A percentile compares a stretch with the other conserved stretches of the same genome.
phyloP scores from a whole-genome alignment of 169 alveolate genomes.

The Eimeria praecox region DNA sequence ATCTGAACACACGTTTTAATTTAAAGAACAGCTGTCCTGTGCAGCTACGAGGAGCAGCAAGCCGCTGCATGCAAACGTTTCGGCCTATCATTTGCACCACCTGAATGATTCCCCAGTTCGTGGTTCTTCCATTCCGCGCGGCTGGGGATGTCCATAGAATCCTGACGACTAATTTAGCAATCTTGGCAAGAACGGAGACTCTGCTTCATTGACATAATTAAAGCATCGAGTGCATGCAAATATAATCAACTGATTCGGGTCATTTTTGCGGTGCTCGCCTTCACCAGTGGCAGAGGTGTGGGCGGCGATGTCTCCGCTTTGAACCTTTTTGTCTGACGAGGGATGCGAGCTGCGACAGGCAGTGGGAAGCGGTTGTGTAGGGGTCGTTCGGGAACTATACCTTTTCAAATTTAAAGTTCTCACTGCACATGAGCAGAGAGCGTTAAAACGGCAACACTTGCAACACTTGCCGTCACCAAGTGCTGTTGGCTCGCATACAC shows the following conservation, averaged over 20 bases:
- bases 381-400: constrained; percentile 5
- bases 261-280: constrained; percentile 48
- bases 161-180: not conserved
- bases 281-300: constrained; percentile 24
- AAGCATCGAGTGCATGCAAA: not conserved
- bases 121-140: not conserved
- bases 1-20: constrained; percentile 29
- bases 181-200: constrained; percentile 38
- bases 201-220: not conserved
- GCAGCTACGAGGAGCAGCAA: not conserved
- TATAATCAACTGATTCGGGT: not conserved
- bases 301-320: constrained; percentile 12
- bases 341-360: constrained; percentile 35
- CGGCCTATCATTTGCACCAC: constrained; percentile 1
- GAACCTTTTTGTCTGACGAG: constrained; percentile 57
- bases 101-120: not conserved
- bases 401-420: constrained; percentile 11
- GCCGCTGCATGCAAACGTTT: not conserved
- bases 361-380: not conserved
- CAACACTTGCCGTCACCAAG: constrained; percentile 8
- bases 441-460: constrained; percentile 17
- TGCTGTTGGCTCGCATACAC: constrained; percentile 11
- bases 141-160: not conserved
- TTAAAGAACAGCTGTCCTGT: not conserved
- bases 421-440: not conserved